Evolutionary conservation across 805 yeast genomes (phyloP).

Genomic region (Candida insectorum): DNA sequence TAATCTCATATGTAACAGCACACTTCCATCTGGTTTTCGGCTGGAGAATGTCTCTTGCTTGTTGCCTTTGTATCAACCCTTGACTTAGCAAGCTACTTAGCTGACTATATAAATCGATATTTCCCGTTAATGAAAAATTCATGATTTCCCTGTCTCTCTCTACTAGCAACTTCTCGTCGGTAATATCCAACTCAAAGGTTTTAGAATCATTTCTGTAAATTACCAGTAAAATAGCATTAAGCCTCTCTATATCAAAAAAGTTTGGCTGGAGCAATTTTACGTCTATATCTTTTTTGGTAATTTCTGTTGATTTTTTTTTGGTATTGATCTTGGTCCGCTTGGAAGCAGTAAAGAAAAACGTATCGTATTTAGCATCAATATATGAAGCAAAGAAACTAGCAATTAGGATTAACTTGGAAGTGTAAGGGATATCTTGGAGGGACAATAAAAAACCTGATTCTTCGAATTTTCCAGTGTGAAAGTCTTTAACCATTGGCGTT

Average conservation of each 20-base stretch:
- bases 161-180: constrained; percentile 32
- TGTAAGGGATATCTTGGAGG: constrained; percentile 49
- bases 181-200: constrained; percentile 28
- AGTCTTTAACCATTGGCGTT: constrained; percentile 27
- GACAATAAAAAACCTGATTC: constrained; percentile 14
- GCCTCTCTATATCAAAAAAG: constrained; percentile 71
- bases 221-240: constrained; percentile 75
- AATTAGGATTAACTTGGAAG: constrained; percentile 68
- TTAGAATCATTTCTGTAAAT: constrained; percentile 48
- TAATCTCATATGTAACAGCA: constrained; percentile 65
- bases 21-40: constrained; percentile 76
- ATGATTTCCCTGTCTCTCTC: constrained; percentile 30
- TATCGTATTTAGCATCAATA: constrained; percentile 65
- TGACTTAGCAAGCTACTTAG: constrained; percentile 57
- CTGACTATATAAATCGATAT: constrained; percentile 51
- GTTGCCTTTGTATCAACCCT: constrained; percentile 45
- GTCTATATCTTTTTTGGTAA: constrained; percentile 46
- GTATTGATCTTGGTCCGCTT: constrained; percentile 31
- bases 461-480: constrained; percentile 21
- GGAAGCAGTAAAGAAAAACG: constrained; percentile 64
- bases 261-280: constrained; percentile 68
- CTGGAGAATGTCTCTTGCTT: constrained; percentile 52
- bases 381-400: constrained; percentile 85
- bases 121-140: constrained; percentile 35
- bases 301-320: constrained; percentile 24